phyloP scores from a whole-genome alignment of 208 protist genomes.

The Leishmania lainsoni region DNA sequence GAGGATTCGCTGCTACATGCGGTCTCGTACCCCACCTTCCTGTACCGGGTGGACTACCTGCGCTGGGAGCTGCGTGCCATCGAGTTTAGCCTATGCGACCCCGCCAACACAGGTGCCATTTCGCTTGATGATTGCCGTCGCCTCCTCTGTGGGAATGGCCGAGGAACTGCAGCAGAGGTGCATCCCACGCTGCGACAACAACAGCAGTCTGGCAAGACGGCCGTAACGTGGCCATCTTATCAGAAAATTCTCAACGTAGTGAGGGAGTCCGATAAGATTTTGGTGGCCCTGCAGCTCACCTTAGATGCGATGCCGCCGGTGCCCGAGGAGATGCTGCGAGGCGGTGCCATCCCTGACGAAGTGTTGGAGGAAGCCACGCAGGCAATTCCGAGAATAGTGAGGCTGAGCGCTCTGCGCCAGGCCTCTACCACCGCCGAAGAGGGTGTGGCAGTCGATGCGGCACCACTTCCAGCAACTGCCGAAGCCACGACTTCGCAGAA shows the following conservation, averaged over 20 bases:
- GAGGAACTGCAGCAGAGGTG: background rate
- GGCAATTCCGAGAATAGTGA: constrained; percentile 21
- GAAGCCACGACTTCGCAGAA: background rate
- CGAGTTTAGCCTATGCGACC: constrained; percentile 66
- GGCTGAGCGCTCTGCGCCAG: constrained; percentile 24
- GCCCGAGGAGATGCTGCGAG: constrained; percentile 24
- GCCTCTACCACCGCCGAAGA: background rate
- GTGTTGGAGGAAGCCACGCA: constrained; percentile 15
- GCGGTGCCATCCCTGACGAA: constrained; percentile 40
- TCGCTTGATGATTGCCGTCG: constrained; percentile 42
- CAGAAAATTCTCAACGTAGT: constrained; percentile 74
- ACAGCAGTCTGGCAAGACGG: background rate
- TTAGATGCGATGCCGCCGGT: constrained; percentile 49
- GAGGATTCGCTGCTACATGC: constrained; percentile 23
- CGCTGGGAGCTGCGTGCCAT: constrained; percentile 69
- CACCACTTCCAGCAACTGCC: background rate
- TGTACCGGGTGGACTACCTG: constrained; percentile 54
- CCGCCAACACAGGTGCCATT: constrained; percentile 52
- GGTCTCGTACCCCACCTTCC: constrained; percentile 39
- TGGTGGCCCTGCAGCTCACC: constrained; percentile 50
- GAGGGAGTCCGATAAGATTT: constrained; percentile 49
- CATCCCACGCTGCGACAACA: background rate
- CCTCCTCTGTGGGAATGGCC: constrained; percentile 36
- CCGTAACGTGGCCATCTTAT: constrained; percentile 64
- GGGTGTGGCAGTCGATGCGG: background rate